Evolutionary conservation across 192 early-diverging fungal genomes (phyloP).

Genomic region (Phycomyces blakesleeanus): DNA sequence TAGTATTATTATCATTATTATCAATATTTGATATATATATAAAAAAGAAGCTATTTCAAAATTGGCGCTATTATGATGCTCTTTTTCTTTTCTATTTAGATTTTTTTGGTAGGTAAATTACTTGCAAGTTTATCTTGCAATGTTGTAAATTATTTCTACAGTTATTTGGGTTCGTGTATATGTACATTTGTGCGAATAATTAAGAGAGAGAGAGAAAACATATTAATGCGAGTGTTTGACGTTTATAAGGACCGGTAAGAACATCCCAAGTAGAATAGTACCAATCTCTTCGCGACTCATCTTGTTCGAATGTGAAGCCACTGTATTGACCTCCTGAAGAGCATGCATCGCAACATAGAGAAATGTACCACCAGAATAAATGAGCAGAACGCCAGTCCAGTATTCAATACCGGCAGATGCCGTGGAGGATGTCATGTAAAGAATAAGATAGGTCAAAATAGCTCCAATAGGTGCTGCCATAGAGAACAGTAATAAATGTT

Average conservation of each 20-base stretch:
- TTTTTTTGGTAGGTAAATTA: too few relatives aligned
- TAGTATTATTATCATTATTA: too few relatives aligned
- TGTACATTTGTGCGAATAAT: too few relatives aligned
- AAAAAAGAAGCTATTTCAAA: too few relatives aligned
- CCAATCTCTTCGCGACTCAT: conserved; percentile 11
- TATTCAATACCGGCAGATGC: conserved; percentile 48
- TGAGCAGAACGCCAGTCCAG: conserved; percentile 77
- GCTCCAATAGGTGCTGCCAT: conserved; percentile 82
- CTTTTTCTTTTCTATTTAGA: too few relatives aligned
- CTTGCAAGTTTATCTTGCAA: too few relatives aligned
- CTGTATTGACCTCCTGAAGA: conserved; percentile 41
- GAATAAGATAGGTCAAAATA: conserved; percentile 48
- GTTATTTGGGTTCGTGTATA: too few relatives aligned
- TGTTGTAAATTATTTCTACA: too few relatives aligned
- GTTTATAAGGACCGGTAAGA: conserved; percentile 29
- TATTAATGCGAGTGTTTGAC: conserved; percentile 30
- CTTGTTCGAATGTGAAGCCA: background rate
- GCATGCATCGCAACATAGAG: conserved; percentile 88
- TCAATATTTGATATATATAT: too few relatives aligned
- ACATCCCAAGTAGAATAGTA: conserved; percentile 27
- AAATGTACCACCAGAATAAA: conserved; percentile 90
- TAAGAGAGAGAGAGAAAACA: background rate
- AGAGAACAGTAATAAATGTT: conserved; percentile 78
- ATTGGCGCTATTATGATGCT: too few relatives aligned
- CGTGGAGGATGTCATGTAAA: conserved; percentile 31